Evolutionary conservation across 495 filamentous ascomycete species (phyloP).

Genomic region (Beverwykella pulmonaria): DNA sequence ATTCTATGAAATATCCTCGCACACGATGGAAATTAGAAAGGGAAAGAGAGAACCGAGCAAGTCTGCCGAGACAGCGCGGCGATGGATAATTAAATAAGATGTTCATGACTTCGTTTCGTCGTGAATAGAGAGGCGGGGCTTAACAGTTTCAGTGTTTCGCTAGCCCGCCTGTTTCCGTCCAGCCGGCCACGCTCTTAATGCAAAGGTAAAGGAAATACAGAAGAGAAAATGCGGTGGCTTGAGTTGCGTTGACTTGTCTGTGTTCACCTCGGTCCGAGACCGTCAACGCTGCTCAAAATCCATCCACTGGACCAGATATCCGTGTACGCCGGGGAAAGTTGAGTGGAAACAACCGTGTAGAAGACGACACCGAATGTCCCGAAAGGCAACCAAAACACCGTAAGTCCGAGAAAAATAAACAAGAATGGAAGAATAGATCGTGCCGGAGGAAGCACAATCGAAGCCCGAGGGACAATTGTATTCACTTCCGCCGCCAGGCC

Average conservation of each 20-base stretch:
- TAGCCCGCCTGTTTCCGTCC: not conserved
- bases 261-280: not conserved
- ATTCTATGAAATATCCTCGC: not conserved
- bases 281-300: not conserved
- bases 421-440: slow-evolving; percentile 26
- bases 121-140: slow-evolving; percentile 12
- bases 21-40: not conserved
- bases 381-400: slow-evolving; percentile 20
- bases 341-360: not conserved
- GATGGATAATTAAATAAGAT: slow-evolving; percentile 17
- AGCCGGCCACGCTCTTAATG: not conserved
- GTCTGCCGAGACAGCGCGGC: not conserved
- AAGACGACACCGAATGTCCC: not conserved
- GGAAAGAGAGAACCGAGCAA: not conserved
- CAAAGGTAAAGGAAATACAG: not conserved
- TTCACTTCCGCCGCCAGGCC: slow-evolving; percentile 39
- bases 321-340: slow-evolving; percentile 4
- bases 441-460: not conserved
- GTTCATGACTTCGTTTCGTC: slow-evolving; percentile 35
- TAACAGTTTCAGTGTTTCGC: slow-evolving; percentile 17
- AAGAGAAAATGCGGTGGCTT: not conserved
- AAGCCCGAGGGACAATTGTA: slow-evolving; percentile 7
- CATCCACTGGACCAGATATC: slow-evolving; percentile 11
- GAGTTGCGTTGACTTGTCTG: not conserved
- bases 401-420: slow-evolving; percentile 32